Percentiles rank a stretch among this genome's conserved stretches.
Evolutionary conservation across 768 basidiomycete genomes (phyloP).

Genomic region (Kwoniella bestiolae): DNA sequence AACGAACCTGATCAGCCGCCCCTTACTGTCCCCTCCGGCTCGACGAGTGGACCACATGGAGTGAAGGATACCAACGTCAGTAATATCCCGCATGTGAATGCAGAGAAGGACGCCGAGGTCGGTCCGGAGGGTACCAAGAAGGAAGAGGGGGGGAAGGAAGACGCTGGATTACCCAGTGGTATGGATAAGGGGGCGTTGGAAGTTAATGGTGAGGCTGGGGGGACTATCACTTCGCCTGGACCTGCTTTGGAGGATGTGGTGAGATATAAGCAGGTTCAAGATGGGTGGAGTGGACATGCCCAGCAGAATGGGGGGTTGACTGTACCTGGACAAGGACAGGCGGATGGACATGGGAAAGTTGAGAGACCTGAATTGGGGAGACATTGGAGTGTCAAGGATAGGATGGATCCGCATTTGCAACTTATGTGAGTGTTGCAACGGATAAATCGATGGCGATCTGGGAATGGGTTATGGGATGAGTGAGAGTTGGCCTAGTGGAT

Average conservation of each 20-base stretch:
- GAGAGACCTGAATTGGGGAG: slow-evolving; percentile 22
- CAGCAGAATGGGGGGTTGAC: slow-evolving; percentile 2
- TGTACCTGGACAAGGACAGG: slow-evolving; percentile 15
- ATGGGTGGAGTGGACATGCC: background rate
- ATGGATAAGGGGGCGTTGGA: slow-evolving; percentile 47
- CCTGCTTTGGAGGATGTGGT: slow-evolving; percentile 41
- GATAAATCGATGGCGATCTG: no score
- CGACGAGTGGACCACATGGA: no score
- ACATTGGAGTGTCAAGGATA: slow-evolving; percentile 25
- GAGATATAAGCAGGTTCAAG: slow-evolving; percentile 18
- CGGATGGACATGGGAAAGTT: background rate
- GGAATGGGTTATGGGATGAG: no score
- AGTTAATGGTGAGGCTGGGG: slow-evolving; percentile 42
- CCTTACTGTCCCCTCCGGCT: background rate
- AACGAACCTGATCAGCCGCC: slow-evolving; percentile 11
- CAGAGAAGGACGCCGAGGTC: slow-evolving; percentile 11
- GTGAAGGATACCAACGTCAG: slow-evolving; percentile 9
- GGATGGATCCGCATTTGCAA: slow-evolving; percentile 79
- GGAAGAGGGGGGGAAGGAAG: slow-evolving; percentile 47
- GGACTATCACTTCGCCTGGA: slow-evolving; percentile 42
- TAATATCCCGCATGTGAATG: slow-evolving; percentile 22
- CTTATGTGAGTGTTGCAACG: slow-evolving; percentile 63
- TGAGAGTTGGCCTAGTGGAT: no score
- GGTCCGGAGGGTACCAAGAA: slow-evolving; percentile 42
- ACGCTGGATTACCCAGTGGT: slow-evolving; percentile 43